A percentile compares a stretch with the other conserved stretches of the same genome.
Evolutionary conservation across 2,329 filamentous ascomycete genomes (phyloP).

Genomic region (Basipetospora sp.): DNA sequence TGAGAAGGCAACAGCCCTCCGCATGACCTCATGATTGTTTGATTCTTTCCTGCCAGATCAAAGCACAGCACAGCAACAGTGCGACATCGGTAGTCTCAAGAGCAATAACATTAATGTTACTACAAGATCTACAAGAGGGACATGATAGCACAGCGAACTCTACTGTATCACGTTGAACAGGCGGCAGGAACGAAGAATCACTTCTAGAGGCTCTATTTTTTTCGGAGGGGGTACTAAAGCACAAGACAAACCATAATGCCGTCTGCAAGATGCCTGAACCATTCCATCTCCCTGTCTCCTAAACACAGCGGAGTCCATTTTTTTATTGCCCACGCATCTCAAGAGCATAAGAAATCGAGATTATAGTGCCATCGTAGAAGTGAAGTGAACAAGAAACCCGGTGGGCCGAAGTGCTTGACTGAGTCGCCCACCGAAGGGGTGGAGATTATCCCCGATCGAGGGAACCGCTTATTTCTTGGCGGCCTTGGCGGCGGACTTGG

Average conservation of each 20-base stretch:
- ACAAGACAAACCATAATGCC: conserved; percentile 28
- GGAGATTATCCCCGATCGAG: no score
- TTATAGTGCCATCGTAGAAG: conserved; percentile 31
- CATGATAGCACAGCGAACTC: no score
- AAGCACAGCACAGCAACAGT: no score
- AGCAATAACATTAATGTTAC: no score
- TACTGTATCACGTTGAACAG: no score
- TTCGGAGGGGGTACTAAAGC: conserved; percentile 27
- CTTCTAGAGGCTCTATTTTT: conserved; percentile 30
- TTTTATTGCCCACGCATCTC: conserved; percentile 20
- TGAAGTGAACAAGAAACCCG: conserved; percentile 17
- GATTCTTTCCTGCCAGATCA: no score
- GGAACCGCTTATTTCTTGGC: conserved; percentile 50
- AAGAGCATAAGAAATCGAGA: conserved; percentile 18
- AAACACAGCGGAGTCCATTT: conserved; percentile 5
- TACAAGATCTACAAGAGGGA: no score
- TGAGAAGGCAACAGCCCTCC: no score
- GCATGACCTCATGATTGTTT: no score
- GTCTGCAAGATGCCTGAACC: conserved; percentile 22
- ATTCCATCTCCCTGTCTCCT: conserved; percentile 11
- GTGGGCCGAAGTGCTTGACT: conserved; percentile 2
- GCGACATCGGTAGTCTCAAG: no score
- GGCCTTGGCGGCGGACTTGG: conserved; percentile 60
- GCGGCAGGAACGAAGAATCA: conserved; percentile 12
- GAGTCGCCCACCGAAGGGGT: conserved; percentile 1